Conservation (phyloP, 2,329 filamentous ascomycete species). For the Fusarium compactum region DNA sequence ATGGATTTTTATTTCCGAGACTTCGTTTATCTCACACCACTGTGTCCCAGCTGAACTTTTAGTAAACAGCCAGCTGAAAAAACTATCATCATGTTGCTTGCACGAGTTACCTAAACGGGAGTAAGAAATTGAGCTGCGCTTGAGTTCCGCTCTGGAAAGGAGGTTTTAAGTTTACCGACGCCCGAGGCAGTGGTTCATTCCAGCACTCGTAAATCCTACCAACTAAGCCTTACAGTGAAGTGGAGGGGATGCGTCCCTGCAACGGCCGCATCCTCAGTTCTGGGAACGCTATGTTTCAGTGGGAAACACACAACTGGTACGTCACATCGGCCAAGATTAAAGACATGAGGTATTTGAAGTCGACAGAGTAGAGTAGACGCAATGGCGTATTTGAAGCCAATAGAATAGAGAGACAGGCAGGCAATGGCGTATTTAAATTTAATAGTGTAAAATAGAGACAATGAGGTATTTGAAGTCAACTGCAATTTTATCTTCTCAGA, state of each 20-base stretch:
- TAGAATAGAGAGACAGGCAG: too few species aligned
- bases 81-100: background rate
- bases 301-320: background rate
- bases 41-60: constrained; percentile 22
- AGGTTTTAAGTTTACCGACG: background rate
- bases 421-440: too few species aligned
- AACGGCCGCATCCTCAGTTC: constrained; percentile 5
- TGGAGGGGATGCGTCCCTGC: constrained; percentile 11
- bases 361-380: too few species aligned
- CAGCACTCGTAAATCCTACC: constrained; percentile 7
- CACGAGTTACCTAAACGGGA: constrained; percentile 40
- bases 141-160: constrained; percentile 27
- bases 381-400: too few species aligned
- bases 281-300: constrained; percentile 20
- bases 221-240: constrained; percentile 5
- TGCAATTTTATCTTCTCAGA: constrained; percentile 26
- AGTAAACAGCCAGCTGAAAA: constrained; percentile 34
- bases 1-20: constrained; percentile 1
- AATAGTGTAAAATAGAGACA: too few species aligned
- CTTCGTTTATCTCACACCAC: too few species aligned
- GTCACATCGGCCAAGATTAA: constrained; percentile 1
- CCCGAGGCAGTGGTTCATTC: constrained; percentile 2
- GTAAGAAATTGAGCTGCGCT: background rate
- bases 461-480: background rate
- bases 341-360: background rate